Evolutionary conservation across 176 grass and related monocot genomes (phyloP).

Genomic region (Neostapfia colusana): DNA sequence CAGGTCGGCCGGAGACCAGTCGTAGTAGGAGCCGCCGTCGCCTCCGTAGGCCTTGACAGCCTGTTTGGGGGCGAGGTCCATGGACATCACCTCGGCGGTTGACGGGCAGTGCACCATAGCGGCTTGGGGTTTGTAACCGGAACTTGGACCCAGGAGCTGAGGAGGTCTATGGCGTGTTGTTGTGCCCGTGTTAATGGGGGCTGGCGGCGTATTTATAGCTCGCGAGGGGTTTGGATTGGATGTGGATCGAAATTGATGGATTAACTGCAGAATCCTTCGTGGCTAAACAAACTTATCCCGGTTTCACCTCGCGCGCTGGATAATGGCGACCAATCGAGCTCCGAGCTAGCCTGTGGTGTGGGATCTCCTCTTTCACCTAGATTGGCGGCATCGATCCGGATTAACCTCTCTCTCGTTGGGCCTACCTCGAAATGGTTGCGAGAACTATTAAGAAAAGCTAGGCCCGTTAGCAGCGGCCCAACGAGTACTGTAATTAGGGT

Average conservation of each 20-base stretch:
- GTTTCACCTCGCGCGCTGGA: neutral
- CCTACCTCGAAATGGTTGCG: neutral
- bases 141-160: neutral
- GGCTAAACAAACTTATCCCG: neutral
- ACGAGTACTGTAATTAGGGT: neutral
- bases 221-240: neutral
- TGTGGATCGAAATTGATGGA: neutral
- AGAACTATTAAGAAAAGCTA: neutral
- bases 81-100: constrained; percentile 12
- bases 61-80: constrained; percentile 53
- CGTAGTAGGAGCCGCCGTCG: constrained; percentile 59
- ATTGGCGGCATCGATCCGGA: neutral
- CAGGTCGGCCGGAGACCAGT: constrained; percentile 61
- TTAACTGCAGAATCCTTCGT: neutral
- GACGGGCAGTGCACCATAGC: neutral
- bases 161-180: neutral
- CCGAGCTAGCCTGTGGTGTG: no score
- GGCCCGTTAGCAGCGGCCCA: neutral
- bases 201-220: neutral
- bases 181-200: neutral
- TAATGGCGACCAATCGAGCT: neutral
- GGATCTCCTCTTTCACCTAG: neutral
- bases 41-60: constrained; percentile 43
- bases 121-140: neutral
- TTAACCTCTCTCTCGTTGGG: neutral